Percentiles rank a stretch among this genome's conserved stretches.
phyloP scores from a whole-genome alignment of 192 early-diverging fungal genomes.

The Umbelopsis isabellina region DNA sequence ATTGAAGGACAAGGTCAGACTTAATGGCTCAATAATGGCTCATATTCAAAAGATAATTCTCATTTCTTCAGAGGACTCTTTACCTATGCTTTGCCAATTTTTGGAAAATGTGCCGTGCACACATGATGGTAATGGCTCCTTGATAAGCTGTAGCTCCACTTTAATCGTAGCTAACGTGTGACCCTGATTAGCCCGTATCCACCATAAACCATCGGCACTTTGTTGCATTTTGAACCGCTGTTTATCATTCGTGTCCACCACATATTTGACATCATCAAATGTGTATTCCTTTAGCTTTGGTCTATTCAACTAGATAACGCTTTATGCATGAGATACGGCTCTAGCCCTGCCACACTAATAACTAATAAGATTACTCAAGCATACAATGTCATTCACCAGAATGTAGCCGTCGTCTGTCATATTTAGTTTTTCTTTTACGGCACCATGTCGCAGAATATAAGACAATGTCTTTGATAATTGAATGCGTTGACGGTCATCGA shows the following conservation, averaged over 20 bases:
- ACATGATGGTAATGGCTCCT: conserved; percentile 48
- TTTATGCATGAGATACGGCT: neutral
- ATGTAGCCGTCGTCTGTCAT: conserved; percentile 82
- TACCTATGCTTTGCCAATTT: conserved; percentile 61
- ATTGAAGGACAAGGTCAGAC: neutral
- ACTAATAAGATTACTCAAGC: conserved; percentile 5
- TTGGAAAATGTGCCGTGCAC: conserved; percentile 71
- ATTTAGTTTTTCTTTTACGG: conserved; percentile 71
- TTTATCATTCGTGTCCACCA: conserved; percentile 83
- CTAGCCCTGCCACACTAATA: neutral
- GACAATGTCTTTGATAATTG: conserved; percentile 78
- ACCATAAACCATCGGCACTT: conserved; percentile 49
- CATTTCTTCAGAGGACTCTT: neutral
- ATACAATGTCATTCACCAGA: conserved; percentile 64
- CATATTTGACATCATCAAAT: conserved; percentile 62
- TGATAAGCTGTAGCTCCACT: conserved; percentile 34
- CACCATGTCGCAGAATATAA: conserved; percentile 85
- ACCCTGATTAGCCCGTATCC: conserved; percentile 87
- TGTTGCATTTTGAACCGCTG: conserved; percentile 73
- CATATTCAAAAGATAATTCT: neutral
- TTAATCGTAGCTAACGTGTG: conserved; percentile 63
- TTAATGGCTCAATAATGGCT: neutral
- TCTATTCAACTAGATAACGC: conserved; percentile 47
- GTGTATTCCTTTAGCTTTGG: conserved; percentile 60
- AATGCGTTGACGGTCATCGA: conserved; percentile 36